Percentiles rank a stretch among this genome's conserved stretches.
Conservation (phyloP, 139 green algal species). For the Chlamydomonas schloesseri region DNA sequence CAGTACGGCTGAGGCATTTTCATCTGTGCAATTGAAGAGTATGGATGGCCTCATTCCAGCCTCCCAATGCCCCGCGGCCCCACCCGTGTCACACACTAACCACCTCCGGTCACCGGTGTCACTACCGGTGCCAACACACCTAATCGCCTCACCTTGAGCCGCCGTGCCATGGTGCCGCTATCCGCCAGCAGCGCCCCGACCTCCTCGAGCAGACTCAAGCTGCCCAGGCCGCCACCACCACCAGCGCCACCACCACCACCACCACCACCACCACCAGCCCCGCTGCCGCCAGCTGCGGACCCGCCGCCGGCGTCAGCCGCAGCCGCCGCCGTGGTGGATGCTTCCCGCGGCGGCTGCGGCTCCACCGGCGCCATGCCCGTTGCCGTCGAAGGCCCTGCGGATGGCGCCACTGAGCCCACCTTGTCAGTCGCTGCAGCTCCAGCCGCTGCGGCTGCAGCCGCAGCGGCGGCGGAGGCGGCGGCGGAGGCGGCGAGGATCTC, state of each 20-base stretch:
- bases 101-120: too few relatives aligned
- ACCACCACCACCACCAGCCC: not conserved
- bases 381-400: not conserved
- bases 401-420: not conserved
- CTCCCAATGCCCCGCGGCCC: too few relatives aligned
- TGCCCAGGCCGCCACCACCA: not conserved
- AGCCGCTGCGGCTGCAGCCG: too few relatives aligned
- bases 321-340: not conserved
- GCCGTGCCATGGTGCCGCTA: not conserved
- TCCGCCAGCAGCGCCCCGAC: constrained; percentile 61
- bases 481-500: constrained; percentile 12
- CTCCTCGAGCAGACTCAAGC: constrained; percentile 51
- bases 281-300: not conserved
- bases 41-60: too few relatives aligned
- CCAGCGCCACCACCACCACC: not conserved
- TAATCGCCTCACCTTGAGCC: constrained; percentile 17
- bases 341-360: not conserved
- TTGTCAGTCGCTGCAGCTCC: not conserved
- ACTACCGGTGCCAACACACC: too few relatives aligned
- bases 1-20: too few relatives aligned
- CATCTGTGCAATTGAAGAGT: too few relatives aligned
- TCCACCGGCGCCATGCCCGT: not conserved
- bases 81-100: too few relatives aligned
- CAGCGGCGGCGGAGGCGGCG: not conserved
- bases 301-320: not conserved